phyloP scores from a whole-genome alignment of 192 early-diverging fungal genomes.

The Entomortierella beljakovae region DNA sequence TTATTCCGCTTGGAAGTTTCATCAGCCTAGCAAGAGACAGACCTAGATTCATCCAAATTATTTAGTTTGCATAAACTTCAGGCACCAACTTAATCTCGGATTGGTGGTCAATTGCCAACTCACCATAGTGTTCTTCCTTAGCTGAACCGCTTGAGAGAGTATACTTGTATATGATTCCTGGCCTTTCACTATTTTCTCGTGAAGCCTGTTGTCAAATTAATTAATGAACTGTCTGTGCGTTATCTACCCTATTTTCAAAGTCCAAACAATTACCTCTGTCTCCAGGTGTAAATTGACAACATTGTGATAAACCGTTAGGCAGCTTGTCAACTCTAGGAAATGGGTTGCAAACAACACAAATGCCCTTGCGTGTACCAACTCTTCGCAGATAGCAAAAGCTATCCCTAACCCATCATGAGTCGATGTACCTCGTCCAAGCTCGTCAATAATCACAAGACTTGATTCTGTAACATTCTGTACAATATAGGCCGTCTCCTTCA shows the following conservation, averaged over 20 bases:
- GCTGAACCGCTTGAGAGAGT: slow-evolving; percentile 59
- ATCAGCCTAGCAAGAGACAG: slow-evolving; percentile 57
- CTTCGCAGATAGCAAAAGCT: slow-evolving; percentile 78
- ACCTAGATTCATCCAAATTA: slow-evolving; percentile 28
- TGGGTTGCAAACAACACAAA: slow-evolving; percentile 84
- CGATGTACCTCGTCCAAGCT: slow-evolving; percentile 84
- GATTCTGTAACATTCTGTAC: slow-evolving; percentile 75
- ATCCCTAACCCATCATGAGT: slow-evolving; percentile 79
- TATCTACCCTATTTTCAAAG: neutral
- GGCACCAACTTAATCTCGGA: too few species aligned
- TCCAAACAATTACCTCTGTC: slow-evolving; percentile 44
- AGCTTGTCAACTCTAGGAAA: slow-evolving; percentile 73
- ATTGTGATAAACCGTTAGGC: slow-evolving; percentile 66
- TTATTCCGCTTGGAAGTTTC: slow-evolving; percentile 39
- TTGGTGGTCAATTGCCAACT: neutral
- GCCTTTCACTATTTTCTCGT: slow-evolving; percentile 6
- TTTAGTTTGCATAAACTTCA: neutral
- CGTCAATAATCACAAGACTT: slow-evolving; percentile 89
- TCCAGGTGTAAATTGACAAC: slow-evolving; percentile 71
- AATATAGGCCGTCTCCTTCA: slow-evolving; percentile 88
- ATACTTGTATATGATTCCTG: slow-evolving; percentile 59
- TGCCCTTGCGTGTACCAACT: slow-evolving; percentile 66
- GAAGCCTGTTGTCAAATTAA: slow-evolving; percentile 2
- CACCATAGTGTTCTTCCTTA: slow-evolving; percentile 60
- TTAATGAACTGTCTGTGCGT: slow-evolving; percentile 11